Conservation (phyloP, 2,329 filamentous ascomycete species). For the Decorospora gaudefroyi region DNA sequence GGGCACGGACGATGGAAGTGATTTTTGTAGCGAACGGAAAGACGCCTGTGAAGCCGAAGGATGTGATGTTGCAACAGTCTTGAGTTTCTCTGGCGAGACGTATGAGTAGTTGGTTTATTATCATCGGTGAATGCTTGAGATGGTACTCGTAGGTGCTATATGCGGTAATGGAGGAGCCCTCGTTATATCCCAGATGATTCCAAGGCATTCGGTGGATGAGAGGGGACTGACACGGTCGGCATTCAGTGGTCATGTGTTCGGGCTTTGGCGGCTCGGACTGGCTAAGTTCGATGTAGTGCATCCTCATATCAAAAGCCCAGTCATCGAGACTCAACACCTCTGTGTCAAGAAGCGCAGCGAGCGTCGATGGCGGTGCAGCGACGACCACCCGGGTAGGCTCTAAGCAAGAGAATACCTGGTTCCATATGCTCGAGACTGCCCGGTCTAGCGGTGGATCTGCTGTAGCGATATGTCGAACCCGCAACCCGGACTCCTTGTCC, state of each 20-base stretch:
- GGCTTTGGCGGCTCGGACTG: constrained; percentile 16
- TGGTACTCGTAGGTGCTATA: constrained; percentile 76
- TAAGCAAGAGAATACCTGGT: constrained; percentile 32
- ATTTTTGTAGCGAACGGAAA: constrained; percentile 70
- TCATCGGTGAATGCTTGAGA: constrained; percentile 64
- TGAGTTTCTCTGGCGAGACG: constrained; percentile 32
- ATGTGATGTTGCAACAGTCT: constrained; percentile 48
- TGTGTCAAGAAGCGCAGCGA: constrained; percentile 65
- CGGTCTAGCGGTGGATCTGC: constrained; percentile 52
- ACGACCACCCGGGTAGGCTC: constrained; percentile 46
- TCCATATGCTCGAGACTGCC: constrained; percentile 52
- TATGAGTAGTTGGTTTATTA: constrained; percentile 58
- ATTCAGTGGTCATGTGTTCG: constrained; percentile 14
- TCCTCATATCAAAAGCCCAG: constrained; percentile 67
- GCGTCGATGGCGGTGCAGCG: constrained; percentile 62
- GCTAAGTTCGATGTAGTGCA: constrained; percentile 62
- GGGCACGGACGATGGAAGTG: constrained; percentile 27
- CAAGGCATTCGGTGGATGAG: constrained; percentile 67
- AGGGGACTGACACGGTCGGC: constrained; percentile 26
- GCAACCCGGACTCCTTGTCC: constrained; percentile 46
- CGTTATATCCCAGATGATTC: constrained; percentile 69
- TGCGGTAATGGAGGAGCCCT: constrained; percentile 72
- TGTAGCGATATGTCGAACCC: constrained; percentile 30
- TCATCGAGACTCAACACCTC: constrained; percentile 61
- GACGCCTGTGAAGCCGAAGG: constrained; percentile 64